Evolutionary conservation across 805 yeast species (phyloP), one percentile per base, ranked within the genome.

Genomic region (Lachancea meyersii): DNA sequence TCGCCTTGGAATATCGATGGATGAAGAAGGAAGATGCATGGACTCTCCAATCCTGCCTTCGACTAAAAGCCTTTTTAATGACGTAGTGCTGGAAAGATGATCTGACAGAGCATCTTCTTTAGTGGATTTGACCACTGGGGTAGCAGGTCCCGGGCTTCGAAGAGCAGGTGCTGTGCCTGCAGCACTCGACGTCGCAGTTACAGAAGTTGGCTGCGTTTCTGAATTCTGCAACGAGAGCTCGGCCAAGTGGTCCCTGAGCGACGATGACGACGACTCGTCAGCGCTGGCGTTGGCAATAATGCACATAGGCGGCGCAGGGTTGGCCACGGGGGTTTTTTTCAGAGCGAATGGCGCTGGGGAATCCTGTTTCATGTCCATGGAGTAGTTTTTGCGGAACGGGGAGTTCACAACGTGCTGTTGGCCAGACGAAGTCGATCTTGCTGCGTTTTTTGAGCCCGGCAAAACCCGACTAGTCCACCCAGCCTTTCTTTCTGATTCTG

Each of bases 61-160:
- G 14, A 47, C 38, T 11, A 56, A 40, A 23, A 46, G 45, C 33
- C 48, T 50, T 43, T 53, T 56, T 34, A 56, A 37, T 7, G 61
- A 55, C 3, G 47, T 45, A 10, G 54, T 53, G 31, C 44, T 41
- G 8, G 44, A 35, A 5, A 35, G 22, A 11, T 33, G 44, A 21
- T 41, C 47, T 6, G 51, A 46, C n/a, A 44, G 35, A 5, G 48
- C 54, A n/a, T 48, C 54, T 33, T 50, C 50, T 23, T 44, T 48
- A 11, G 56, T 48, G 8, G 50, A 53, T 23, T 49, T 48, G 13
- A 53, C 59, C 16, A 57, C 54, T 5, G 59, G 51, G 11, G 46
- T 37, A 2, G 56, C 43, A 18, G 54, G 58, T 1, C 57, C 57
- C 6, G 55, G 55, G 23, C 50, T 51, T 24, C 46, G 31, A 22